Evolutionary conservation across 306 rosid species (phyloP).

Genomic region (Medicago ruthenica): DNA sequence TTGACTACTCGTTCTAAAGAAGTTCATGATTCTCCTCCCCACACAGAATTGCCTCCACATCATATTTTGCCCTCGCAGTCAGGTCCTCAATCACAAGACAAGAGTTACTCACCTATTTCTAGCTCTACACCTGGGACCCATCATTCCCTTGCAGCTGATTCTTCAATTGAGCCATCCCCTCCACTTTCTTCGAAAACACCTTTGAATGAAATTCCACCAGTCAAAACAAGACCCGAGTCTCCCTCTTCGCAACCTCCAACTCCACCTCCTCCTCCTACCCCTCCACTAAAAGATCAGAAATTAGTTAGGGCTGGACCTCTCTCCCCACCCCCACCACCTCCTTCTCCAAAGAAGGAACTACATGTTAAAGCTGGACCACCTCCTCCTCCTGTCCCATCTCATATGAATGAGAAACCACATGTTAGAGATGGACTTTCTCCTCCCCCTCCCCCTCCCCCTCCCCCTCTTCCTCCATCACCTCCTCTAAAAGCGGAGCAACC

Average conservation of each 20-base stretch:
- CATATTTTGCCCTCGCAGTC: constrained; percentile 41
- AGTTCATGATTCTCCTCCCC: constrained; percentile 49
- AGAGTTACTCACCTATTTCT: constrained; percentile 46
- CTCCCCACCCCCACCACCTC: constrained; percentile 54
- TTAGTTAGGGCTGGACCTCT: constrained; percentile 37
- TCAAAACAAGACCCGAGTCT: constrained; percentile 41
- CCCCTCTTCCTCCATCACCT: constrained; percentile 28
- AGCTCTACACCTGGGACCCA: constrained; percentile 45
- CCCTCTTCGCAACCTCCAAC: constrained; percentile 50
- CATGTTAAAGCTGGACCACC: constrained; percentile 21
- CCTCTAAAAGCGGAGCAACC: constrained; percentile 38
- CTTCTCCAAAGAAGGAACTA: constrained; percentile 43
- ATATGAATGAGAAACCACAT: constrained; percentile 22
- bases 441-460: constrained; percentile 34
- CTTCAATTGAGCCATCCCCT: constrained; percentile 45
- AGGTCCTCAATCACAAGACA: constrained; percentile 43
- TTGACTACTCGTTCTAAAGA: constrained; percentile 30
- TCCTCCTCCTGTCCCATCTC: constrained; percentile 39
- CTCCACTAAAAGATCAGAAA: constrained; percentile 48
- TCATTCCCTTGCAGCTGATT: constrained; percentile 38
- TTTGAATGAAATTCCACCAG: constrained; percentile 42
- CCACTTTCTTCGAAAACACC: constrained; percentile 43
- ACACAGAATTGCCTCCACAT: constrained; percentile 38
- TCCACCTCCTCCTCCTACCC: constrained; percentile 52
- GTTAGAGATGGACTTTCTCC: constrained; percentile 30